phyloP scores from a whole-genome alignment of 2,329 filamentous ascomycete species.

The Penicillium hesseltinei region DNA sequence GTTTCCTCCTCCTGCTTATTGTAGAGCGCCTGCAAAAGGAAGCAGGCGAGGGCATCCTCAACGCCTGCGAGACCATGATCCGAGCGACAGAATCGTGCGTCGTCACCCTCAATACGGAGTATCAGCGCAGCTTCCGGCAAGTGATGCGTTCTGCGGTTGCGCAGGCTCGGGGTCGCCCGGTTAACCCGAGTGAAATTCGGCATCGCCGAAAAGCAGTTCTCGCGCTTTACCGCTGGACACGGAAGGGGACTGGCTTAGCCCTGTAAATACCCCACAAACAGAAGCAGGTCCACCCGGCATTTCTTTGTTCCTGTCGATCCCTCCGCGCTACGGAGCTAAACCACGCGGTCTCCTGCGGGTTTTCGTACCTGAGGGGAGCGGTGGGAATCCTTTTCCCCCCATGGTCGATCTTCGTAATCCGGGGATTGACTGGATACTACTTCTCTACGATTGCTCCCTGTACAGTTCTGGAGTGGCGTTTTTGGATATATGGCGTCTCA shows the following conservation, averaged over 20 bases:
- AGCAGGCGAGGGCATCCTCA: conserved; percentile 79
- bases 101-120: conserved; percentile 87
- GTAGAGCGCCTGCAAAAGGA: conserved; percentile 85
- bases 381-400: neutral
- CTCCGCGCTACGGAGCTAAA: neutral
- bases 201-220: conserved; percentile 79
- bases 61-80: conserved; percentile 89
- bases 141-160: conserved; percentile 90
- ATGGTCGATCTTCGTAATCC: neutral
- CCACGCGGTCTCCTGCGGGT: neutral
- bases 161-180: conserved; percentile 78
- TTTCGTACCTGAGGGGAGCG: neutral
- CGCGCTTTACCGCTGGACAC: conserved; percentile 84
- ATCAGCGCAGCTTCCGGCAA: conserved; percentile 93
- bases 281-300: neutral
- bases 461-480: neutral
- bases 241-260: conserved; percentile 83
- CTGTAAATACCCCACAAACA: conserved; percentile 18
- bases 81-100: conserved; percentile 90
- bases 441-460: neutral
- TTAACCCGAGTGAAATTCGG: conserved; percentile 83
- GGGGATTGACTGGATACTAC: neutral
- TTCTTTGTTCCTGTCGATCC: conserved; percentile 9
- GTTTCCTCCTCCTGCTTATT: conserved; percentile 80
- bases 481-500: neutral